Evolutionary conservation across 164 flowering plant genomes (phyloP), one percentile per base, ranked within the genome.

Genomic region (Vitis rotundifolia): DNA sequence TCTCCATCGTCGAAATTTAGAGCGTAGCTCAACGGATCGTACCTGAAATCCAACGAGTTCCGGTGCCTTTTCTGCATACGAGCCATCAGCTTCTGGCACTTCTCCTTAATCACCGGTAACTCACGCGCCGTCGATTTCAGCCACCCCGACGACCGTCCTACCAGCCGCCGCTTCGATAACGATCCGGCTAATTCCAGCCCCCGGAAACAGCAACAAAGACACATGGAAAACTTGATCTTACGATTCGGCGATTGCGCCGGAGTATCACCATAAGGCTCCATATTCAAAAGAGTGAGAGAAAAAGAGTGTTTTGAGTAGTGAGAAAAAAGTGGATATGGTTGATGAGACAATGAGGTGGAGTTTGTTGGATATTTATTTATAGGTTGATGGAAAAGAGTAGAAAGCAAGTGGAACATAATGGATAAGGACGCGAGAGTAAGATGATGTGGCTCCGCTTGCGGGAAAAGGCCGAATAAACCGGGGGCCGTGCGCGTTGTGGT

Each of bases 21-120:
- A 19, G 87, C 76, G 77, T 87, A 87, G 63, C 89, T 87, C 53
- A 80, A 56, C 8, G 91, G 86, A 53, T 87, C 91, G 80, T 87
- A 87, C 61, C 81, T 72, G 75, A 82, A 83, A 63, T 84, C 89
- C 0, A 65, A 64, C 18, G 89, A 81, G 50, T 44, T n/a, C 13
- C 76, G 73, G 50, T 77, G 61, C 49, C 72, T 76, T 61, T 66
- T 60, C 61, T 66, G 26, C 29, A 78, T 73, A 63, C 74, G 67
- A 3, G 83, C 70, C 15, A 82, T 71, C 28, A 84, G 13, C 11
- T 64, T 72, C 63, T 71, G 63, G 75, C 82, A 77, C 73, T 68
- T 73, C 53, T 73, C 75, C 47, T 56, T 74, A 65, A 84, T 63
- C 69, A 76, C 83, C 31, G 83, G 83, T 7, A 79, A 61, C 22